Evolutionary conservation across 768 basidiomycete genomes (phyloP), one percentile per base, ranked within the genome.

Genomic region (Trametes cinnabarina): DNA sequence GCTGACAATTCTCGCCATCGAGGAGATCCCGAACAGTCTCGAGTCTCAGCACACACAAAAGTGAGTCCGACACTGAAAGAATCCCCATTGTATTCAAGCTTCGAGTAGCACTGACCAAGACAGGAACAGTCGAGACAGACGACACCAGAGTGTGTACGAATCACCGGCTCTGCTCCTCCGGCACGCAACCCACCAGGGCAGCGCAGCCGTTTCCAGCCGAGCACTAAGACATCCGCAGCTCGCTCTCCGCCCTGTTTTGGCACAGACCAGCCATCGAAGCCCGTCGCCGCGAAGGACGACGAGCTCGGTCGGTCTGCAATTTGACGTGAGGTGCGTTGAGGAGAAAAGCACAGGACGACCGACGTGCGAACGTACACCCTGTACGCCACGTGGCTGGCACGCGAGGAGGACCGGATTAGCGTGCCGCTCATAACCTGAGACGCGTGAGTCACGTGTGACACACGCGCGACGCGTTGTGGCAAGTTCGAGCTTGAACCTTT

Each of bases 261-360:
- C 63, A 65, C 63, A 65, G 58, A 51, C 59, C 57, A 43, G 40
- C 63, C 57, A 57, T 25, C n/a, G 50, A 19, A 23, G 50, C 25
- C 30, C 51, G 37, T 20, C 46, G 32, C 46, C 46, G 25, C 48
- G 9, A 20, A 30, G 17, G 49, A 23, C 43, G 40, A 47, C 48
- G 28, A 42, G 28, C 41, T 10, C 44, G 50, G 39, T 26, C 35
- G 63, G 56, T 28, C 61, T 65, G 63, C 58, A 65, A 65, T 65
- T 65, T 65, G 63, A 65, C 63, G 56, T 60, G 63, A 65, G 61
- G 61, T 62, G 61, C 61, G 61, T 62, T 23, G 46, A 32, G 41
- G 51, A 35, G n/a, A 28, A 15, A 26, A n/a, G 22, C 20, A 3
- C n/a, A 25, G 17, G n/a, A 46, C 25, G 35, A 25, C 14, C 34